These are phyloP conservation scores for Lagenaria siceraria DNA, from an alignment of 306 rosid genomes.

Conservation along the genomic window DNA sequence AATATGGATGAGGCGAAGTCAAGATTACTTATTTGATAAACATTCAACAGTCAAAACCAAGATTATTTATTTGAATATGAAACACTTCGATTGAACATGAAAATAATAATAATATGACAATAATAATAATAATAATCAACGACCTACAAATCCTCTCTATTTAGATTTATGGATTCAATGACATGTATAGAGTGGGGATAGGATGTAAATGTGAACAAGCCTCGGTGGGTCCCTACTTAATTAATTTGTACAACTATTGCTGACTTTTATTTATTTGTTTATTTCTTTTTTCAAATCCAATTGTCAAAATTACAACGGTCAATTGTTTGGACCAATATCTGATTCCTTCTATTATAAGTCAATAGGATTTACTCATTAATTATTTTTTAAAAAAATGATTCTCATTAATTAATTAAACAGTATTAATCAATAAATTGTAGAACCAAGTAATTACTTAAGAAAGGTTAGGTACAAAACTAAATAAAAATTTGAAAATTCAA, in stretches of 20 bases:
- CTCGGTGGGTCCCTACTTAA: neutral
- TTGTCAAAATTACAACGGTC: neutral
- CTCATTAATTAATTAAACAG: neutral
- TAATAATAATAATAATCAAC: neutral
- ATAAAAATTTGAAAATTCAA: too few relatives aligned
- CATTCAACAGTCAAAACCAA: neutral
- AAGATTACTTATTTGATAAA: too few relatives aligned
- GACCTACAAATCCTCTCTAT: neutral
- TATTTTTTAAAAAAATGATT: too few relatives aligned
- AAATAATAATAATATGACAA: too few relatives aligned
- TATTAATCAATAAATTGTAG: neutral
- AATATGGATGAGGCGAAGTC: too few relatives aligned
- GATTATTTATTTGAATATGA: neutral
- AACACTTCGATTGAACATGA: neutral
- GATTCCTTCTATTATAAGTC: neutral
- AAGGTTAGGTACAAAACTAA: neutral
- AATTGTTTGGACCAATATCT: neutral
- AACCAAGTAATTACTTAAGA: too few relatives aligned
- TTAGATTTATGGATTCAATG: neutral
- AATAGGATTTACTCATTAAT: neutral
- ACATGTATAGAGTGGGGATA: neutral
- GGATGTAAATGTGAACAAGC: neutral
- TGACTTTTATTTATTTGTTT: neutral
- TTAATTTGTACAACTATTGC: neutral
- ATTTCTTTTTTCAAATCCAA: neutral